These are phyloP conservation scores for Cutaneotrichosporon cavernicola DNA, from an alignment of 1,284 basidiomycete genomes.

Conservation along the genomic window DNA sequence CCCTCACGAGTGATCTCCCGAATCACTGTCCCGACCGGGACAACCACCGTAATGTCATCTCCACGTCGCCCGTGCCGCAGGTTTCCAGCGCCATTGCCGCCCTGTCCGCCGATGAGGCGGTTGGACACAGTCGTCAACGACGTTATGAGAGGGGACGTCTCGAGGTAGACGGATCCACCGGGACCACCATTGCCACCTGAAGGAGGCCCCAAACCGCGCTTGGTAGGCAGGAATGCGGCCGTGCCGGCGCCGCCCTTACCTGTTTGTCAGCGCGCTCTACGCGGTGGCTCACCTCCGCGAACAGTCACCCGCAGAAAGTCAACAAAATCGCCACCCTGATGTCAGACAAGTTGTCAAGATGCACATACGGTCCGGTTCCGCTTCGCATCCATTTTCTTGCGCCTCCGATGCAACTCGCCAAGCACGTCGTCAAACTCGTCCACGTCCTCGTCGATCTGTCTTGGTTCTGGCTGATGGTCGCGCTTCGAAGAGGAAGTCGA, in stretches of 20 bases:
- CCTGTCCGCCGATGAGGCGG: conserved; percentile 66
- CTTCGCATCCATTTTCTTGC: conserved; percentile 47
- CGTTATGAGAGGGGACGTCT: conserved; percentile 70
- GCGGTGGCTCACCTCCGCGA: conserved; percentile 62
- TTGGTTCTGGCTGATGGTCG: conserved; percentile 12
- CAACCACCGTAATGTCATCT: conserved; percentile 68
- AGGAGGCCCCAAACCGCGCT: conserved; percentile 71
- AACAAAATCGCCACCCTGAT: conserved; percentile 72
- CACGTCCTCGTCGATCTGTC: conserved; percentile 21
- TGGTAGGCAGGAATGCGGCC: conserved; percentile 75
- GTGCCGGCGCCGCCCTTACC: conserved; percentile 80
- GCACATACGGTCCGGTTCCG: conserved; percentile 42
- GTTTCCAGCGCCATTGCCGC: conserved; percentile 72
- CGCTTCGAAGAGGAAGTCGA: conserved; percentile 2
- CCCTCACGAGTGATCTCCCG: conserved; percentile 67
- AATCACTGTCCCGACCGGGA: conserved; percentile 86
- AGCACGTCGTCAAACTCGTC: conserved; percentile 37
- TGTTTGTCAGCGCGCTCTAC: conserved; percentile 43
- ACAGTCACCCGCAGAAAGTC: conserved; percentile 75
- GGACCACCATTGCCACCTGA: conserved; percentile 86
- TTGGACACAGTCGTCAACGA: conserved; percentile 71
- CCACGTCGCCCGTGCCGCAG: conserved; percentile 79
- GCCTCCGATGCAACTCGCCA: conserved; percentile 41
- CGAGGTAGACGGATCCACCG: conserved; percentile 81
- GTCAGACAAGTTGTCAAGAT: background rate